Conservation (phyloP, 169 alveolate species). For the Cryptosporidium meleagridis region DNA sequence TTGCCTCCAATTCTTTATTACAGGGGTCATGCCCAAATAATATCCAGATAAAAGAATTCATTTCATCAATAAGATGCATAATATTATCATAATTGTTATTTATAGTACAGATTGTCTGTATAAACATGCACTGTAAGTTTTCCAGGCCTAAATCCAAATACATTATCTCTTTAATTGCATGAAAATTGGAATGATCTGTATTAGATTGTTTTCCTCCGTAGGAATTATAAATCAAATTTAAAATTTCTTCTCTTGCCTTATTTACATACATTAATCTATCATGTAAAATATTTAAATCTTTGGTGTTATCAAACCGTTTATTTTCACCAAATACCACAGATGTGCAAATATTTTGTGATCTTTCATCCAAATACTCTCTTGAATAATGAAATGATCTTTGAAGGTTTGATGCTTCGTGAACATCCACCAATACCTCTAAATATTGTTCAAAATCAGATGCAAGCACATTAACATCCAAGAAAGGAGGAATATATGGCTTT, state of each 20-base stretch:
- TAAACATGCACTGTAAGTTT: slow-evolving; percentile 45
- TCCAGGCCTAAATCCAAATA: slow-evolving; percentile 86
- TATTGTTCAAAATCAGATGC: slow-evolving; percentile 81
- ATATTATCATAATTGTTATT: slow-evolving; percentile 2
- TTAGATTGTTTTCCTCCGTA: slow-evolving; percentile 9
- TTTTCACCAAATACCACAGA: slow-evolving; percentile 54
- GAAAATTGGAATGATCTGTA: slow-evolving; percentile 32
- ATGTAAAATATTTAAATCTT: slow-evolving; percentile 41
- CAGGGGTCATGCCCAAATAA: slow-evolving; percentile 65
- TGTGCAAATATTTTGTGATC: slow-evolving; percentile 36
- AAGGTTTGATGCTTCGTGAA: slow-evolving; percentile 84
- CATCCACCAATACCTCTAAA: slow-evolving; percentile 81
- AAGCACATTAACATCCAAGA: slow-evolving; percentile 8
- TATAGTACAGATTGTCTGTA: slow-evolving; percentile 56
- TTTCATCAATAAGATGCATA: slow-evolving; percentile 25
- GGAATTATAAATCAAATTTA: slow-evolving; percentile 28
- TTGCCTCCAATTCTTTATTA: slow-evolving; percentile 77
- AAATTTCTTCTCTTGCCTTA: slow-evolving; percentile 48
- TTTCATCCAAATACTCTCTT: slow-evolving; percentile 76
- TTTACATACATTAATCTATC: slow-evolving; percentile 14
- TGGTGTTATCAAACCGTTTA: slow-evolving; percentile 59
- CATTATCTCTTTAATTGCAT: slow-evolving; percentile 83
- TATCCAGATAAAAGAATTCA: slow-evolving; percentile 52
- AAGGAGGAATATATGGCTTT: slow-evolving; percentile 85
- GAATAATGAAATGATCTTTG: slow-evolving; percentile 80